Base-by-base conservation (phyloP, 1,139 yeast species). In the Groenewaldozyma sp. region DNA sequence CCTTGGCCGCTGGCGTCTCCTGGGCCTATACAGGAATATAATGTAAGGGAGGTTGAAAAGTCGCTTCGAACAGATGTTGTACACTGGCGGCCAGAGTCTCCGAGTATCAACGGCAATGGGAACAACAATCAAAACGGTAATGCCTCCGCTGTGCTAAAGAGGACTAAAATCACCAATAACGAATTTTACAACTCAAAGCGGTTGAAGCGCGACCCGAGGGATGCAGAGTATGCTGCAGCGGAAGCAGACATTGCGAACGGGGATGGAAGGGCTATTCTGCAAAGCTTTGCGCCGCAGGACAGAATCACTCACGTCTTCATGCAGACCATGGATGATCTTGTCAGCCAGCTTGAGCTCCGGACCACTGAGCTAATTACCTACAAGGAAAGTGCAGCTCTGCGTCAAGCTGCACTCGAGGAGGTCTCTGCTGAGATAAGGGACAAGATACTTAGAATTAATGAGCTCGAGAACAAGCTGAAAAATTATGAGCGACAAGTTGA, bases 1-100 rank as follows among this genome's bases (percentile, higher is more conserved):
- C 64, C 72, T 3, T 87, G 95, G 95, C 94, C 94, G 1, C 64
- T 88, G 36, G 93, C 95, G 0, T 83, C 80, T 36, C 64, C 83
- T 46, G 74, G 86, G 2, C 56, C 67, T 1, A 76, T 86, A 4
- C 78, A 79, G 2, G 67, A 66, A 36, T 86, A 75, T 54, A 71
- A 72, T 2, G 70, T 87, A 1, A 64, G 68, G 45, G 95, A 83
- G 57, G 94, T 86, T 17, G 95, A 84, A 55, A 71, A 76, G 48
- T 79, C 93, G 0, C 62, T 86, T 42, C 63, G 84, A 37, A 81
- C 91, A 0, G 95, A 86, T 55, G 94, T 83, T 2, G 77, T 73
- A 11, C 46, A 32, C 18, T 34, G 32, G 19, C 27, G 32, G 4
- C 38, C 18, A 9, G 36, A 36, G 7, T 27, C 32, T 10, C 28